Conservation (phyloP, 2,329 filamentous ascomycete genomes). For the Xylariaceae sp. region DNA sequence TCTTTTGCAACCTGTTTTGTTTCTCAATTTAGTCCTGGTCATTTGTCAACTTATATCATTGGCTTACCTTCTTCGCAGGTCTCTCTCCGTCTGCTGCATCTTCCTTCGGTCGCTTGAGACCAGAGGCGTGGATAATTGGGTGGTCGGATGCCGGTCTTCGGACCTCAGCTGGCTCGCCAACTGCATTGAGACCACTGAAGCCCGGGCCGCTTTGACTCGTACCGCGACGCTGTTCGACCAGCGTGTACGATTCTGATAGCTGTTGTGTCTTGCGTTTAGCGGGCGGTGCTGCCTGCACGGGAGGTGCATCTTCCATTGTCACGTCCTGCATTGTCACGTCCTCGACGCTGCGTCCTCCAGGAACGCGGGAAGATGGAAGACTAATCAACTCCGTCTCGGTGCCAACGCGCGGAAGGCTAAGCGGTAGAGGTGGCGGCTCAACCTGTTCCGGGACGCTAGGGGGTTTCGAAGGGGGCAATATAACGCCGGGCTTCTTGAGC, state of each 20-base stretch:
- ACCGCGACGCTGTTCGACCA: slow-evolving; percentile 23
- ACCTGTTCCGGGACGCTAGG: slow-evolving; percentile 13
- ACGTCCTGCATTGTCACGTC: slow-evolving; percentile 34
- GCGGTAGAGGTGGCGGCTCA: slow-evolving; percentile 2
- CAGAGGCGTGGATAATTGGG: slow-evolving; percentile 32
- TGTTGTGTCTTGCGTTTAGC: slow-evolving; percentile 27
- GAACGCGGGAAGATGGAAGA: neutral
- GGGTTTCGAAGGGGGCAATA: slow-evolving; percentile 31
- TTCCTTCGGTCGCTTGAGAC: slow-evolving; percentile 30
- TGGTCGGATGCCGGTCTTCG: slow-evolving; percentile 25
- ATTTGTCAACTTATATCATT: neutral
- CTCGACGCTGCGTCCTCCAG: slow-evolving; percentile 12
- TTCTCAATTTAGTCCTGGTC: slow-evolving; percentile 12
- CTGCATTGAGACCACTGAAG: slow-evolving; percentile 32
- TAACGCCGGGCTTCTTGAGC: slow-evolving; percentile 43
- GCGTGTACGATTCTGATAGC: slow-evolving; percentile 28
- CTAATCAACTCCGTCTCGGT: neutral
- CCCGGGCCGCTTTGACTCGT: slow-evolving; percentile 10
- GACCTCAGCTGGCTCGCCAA: slow-evolving; percentile 28
- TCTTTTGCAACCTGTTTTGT: slow-evolving; percentile 24
- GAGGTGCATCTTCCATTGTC: slow-evolving; percentile 30
- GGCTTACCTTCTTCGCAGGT: slow-evolving; percentile 29
- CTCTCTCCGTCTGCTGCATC: slow-evolving; percentile 24
- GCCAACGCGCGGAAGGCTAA: neutral
- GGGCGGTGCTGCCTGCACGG: slow-evolving; percentile 13